A percentile compares a stretch with the other conserved stretches of the same genome.
These are phyloP conservation scores for Camelina laxa DNA, from an alignment of 345 rosid species.

Conservation along the genomic window DNA sequence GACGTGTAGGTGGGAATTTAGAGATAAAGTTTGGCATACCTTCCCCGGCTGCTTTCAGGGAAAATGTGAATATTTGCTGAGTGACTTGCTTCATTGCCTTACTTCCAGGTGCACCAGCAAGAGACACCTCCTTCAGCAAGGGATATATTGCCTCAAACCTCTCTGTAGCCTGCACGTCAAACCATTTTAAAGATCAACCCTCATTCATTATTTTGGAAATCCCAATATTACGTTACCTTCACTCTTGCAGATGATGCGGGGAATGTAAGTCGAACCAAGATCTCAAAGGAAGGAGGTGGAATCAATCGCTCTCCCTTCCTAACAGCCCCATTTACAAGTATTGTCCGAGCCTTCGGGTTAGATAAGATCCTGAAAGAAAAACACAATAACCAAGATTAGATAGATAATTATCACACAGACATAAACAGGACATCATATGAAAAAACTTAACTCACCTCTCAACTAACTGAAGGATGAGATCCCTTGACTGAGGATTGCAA, in stretches of 20 bases:
- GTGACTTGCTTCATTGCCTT: conserved; percentile 81
- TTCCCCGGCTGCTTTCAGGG: conserved; percentile 67
- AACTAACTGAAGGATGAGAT: conserved; percentile 64
- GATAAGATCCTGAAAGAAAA: conserved; percentile 60
- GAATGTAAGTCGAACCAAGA: conserved; percentile 60
- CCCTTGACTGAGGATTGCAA: conserved; percentile 74
- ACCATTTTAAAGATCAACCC: conserved; percentile 14
- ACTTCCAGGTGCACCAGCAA: conserved; percentile 71
- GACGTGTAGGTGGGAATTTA: background rate
- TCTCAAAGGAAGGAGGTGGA: conserved; percentile 72
- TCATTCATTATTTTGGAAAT: conserved; percentile 12
- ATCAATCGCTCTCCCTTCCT: conserved; percentile 79
- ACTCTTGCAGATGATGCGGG: conserved; percentile 68
- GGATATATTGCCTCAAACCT: conserved; percentile 74
- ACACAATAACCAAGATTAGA: conserved; percentile 14
- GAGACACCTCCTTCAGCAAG: conserved; percentile 67
- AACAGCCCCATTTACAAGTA: conserved; percentile 69
- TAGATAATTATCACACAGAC: background rate
- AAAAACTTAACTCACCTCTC: conserved; percentile 44
- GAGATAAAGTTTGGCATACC: conserved; percentile 42
- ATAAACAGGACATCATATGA: conserved; percentile 4
- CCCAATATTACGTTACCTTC: conserved; percentile 51
- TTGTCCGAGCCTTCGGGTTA: conserved; percentile 60
- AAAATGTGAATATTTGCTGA: conserved; percentile 57
- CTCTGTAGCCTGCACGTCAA: conserved; percentile 69